Percentiles rank a stretch among this genome's conserved stretches.
Evolutionary conservation across 139 green algal species (phyloP).

Genomic region (Tetradesmus lagerheimii): DNA sequence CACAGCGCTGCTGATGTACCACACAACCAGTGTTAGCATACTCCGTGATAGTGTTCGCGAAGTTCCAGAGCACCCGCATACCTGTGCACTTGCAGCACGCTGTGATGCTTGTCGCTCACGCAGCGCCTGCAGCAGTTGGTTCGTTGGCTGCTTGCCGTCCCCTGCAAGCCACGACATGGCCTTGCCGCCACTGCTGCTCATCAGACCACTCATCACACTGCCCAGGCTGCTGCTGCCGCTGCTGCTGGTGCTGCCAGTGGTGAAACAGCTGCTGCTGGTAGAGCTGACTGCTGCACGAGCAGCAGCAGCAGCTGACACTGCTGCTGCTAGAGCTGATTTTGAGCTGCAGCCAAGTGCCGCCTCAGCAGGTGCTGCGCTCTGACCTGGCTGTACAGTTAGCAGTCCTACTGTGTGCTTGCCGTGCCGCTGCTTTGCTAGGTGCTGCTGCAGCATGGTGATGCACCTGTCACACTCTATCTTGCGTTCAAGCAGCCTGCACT

Average conservation of each 20-base stretch:
- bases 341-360: background rate
- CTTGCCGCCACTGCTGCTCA: background rate
- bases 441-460: background rate
- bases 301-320: background rate
- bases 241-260: background rate
- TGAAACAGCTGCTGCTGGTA: background rate
- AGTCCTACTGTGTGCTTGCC: background rate
- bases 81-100: background rate
- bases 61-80: too few species aligned
- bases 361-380: background rate
- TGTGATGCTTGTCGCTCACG: background rate
- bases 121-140: background rate
- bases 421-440: background rate
- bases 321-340: background rate
- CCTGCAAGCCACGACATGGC: background rate
- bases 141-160: background rate
- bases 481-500: background rate
- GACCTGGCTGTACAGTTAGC: background rate
- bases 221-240: background rate
- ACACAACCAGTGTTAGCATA: too few species aligned
- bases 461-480: conserved; percentile 2
- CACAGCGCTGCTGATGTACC: too few species aligned
- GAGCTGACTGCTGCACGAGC: background rate
- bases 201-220: background rate
- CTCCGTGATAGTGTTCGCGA: too few species aligned